A percentile compares a stretch with the other conserved stretches of the same genome.
phyloP scores from a whole-genome alignment of 805 yeast species.

The Clavispora carvajalis region DNA sequence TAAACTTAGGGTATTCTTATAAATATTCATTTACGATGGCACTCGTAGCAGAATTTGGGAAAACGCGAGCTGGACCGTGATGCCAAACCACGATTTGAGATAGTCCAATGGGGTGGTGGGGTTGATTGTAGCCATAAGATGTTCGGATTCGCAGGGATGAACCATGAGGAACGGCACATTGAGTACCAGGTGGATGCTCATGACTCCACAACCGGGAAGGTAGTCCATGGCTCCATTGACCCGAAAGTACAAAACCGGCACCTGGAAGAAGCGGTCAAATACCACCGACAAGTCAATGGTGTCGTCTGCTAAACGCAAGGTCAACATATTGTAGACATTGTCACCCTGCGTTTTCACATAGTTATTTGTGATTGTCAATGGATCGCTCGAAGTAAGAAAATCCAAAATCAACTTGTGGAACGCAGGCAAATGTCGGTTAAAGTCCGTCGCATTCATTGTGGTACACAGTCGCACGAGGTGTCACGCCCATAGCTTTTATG shows the following conservation, averaged over 20 bases:
- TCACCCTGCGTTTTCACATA: constrained; percentile 2
- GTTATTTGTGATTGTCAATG: constrained; percentile 7
- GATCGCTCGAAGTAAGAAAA: not conserved
- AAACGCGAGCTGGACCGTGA: constrained; percentile 2
- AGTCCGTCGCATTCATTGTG: constrained; percentile 8
- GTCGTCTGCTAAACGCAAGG: not conserved
- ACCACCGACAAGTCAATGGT: constrained; percentile 22
- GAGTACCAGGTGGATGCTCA: constrained; percentile 13
- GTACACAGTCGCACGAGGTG: too few species aligned
- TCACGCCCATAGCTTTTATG: too few species aligned
- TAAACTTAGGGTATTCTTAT: not conserved
- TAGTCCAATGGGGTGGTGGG: constrained; percentile 4
- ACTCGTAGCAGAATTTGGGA: constrained; percentile 8
- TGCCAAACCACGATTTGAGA: constrained; percentile 11
- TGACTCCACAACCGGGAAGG: not conserved
- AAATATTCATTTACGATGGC: not conserved
- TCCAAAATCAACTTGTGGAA: constrained; percentile 10
- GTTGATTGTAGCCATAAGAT: constrained; percentile 4
- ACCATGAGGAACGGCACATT: constrained; percentile 9
- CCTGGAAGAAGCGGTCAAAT: constrained; percentile 25
- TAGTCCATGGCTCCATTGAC: constrained; percentile 1
- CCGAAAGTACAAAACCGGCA: constrained; percentile 27
- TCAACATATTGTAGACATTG: constrained; percentile 1
- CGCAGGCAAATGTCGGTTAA: constrained; percentile 9
- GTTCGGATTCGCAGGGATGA: constrained; percentile 15